phyloP scores from a whole-genome alignment of 176 grass and related monocot species.

The Coix lacrymajobi region DNA sequence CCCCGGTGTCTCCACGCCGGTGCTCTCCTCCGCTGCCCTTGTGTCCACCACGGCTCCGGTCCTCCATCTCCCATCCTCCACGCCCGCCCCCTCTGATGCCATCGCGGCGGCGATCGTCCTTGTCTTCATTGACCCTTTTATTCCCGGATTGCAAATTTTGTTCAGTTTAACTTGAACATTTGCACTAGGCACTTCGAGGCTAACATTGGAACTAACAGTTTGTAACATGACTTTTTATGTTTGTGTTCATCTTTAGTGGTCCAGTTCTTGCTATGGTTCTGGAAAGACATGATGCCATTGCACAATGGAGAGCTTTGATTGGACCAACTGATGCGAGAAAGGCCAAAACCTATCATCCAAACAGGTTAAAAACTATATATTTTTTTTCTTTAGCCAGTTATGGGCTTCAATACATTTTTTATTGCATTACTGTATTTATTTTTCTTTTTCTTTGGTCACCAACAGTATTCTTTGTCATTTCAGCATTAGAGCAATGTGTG shows the following conservation, averaged over 20 bases:
- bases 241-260: slow-evolving; percentile 51
- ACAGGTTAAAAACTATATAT: slow-evolving; percentile 36
- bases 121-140: not conserved
- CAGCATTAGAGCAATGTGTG: slow-evolving; percentile 95
- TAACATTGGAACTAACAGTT: not conserved
- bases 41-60: too few relatives aligned
- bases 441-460: not conserved
- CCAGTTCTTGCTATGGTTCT: slow-evolving; percentile 70
- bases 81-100: too few relatives aligned
- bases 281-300: slow-evolving; percentile 62
- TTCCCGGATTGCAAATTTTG: not conserved
- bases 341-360: slow-evolving; percentile 77
- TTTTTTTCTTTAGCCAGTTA: not conserved
- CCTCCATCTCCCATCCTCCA: too few relatives aligned
- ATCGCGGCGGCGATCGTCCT: too few relatives aligned
- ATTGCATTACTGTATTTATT: not conserved
- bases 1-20: too few relatives aligned
- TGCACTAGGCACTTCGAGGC: not conserved
- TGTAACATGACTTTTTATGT: slow-evolving; percentile 20
- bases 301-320: slow-evolving; percentile 77
- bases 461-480: not conserved
- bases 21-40: too few relatives aligned
- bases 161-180: not conserved
- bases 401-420: not conserved
- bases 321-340: slow-evolving; percentile 82